Evolutionary conservation across 495 filamentous ascomycete species (phyloP).

Genomic region (Filosporella fistucella): DNA sequence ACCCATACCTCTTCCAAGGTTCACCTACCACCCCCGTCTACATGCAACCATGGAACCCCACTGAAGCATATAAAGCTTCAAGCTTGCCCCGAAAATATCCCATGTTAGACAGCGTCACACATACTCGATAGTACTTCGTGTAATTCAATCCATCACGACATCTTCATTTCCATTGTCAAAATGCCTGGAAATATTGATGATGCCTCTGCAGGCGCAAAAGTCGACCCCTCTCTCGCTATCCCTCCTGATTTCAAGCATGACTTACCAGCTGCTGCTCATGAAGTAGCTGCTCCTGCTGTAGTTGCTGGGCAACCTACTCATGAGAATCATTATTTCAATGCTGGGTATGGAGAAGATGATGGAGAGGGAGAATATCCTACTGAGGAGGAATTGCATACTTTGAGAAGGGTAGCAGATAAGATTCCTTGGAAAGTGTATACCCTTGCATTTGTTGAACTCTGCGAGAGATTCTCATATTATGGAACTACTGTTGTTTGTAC

Average conservation of each 20-base stretch:
- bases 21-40: neutral
- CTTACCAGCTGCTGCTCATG: neutral
- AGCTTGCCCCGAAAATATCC: neutral
- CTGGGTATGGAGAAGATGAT: slow-evolving; percentile 4
- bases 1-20: too few relatives aligned
- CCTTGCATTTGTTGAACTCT: slow-evolving; percentile 70
- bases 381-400: slow-evolving; percentile 51
- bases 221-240: slow-evolving; percentile 14
- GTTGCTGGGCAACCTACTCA: slow-evolving; percentile 6
- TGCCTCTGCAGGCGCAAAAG: slow-evolving; percentile 16
- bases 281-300: neutral
- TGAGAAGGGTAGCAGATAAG: slow-evolving; percentile 60
- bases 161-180: neutral
- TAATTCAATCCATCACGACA: neutral
- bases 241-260: slow-evolving; percentile 3
- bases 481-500: slow-evolving; percentile 68
- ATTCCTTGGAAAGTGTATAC: slow-evolving; percentile 64
- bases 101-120: neutral
- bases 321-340: neutral
- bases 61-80: slow-evolving; percentile 1
- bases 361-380: slow-evolving; percentile 38
- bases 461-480: slow-evolving; percentile 78
- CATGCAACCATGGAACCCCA: slow-evolving; percentile 1
- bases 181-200: slow-evolving; percentile 23
- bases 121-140: neutral